Evolutionary conservation across 2,329 filamentous ascomycete genomes (phyloP), one percentile per base, ranked within the genome.

Genomic region (Alternaria conjuncta): DNA sequence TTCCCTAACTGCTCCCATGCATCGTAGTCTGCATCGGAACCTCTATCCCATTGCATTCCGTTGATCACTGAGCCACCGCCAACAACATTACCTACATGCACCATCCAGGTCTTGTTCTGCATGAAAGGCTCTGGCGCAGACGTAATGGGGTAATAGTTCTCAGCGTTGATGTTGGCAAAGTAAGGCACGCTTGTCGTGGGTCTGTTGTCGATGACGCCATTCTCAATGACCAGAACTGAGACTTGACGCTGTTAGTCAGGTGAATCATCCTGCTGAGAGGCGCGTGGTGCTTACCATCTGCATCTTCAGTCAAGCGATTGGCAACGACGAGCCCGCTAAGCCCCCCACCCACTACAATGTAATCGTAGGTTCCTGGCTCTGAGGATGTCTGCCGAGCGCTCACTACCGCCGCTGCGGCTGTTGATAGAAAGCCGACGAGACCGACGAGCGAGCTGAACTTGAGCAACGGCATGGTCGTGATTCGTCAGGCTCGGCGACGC

Each of bases 1-100:
- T 88, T 89, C 1, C 87, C 87, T 9, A 89, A 72, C 36, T 81
- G 75, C 51, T 82, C 83, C 87, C 87, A 89, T 5, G 82, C 82
- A 73, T 89, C 84, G 62, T 80, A 80, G 51, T 79, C 77, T 9
- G 61, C 74, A 23, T 68, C 66, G 10, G 68, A 64, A 20, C 71
- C 78, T 9, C 78, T 65, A 46, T 76, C 75, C 58, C 75, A 78
- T 25, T 72, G 66, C 74, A 80, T 75, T 2, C 75, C 75, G 64
- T 80, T 80, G 53, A 79, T 67, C 1, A 72, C 69, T 3, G 71
- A 71, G n/a, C 75, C 71, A 5, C 78, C 78, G 28, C 78, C 77
- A 3, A 79, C 71, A 9, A 75, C 71, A 15, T 70, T 70, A 15
- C 71, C 74, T 8, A 71, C 67, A 23, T 54, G 53, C 12, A 76